Conservation (phyloP, 495 filamentous ascomycete species). For the Neurospora terricola region DNA sequence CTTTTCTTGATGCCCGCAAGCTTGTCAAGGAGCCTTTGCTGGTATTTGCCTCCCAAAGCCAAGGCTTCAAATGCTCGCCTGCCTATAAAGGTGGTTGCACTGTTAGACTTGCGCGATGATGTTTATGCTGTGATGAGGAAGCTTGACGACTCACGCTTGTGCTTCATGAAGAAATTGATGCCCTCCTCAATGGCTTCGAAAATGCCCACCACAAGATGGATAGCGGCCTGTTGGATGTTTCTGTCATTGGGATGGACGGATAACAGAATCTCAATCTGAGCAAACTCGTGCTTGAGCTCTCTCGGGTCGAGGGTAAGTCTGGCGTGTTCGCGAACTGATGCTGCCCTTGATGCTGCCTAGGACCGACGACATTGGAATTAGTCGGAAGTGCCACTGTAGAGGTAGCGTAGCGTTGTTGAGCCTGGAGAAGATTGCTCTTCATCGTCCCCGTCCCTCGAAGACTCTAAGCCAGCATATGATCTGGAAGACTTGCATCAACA, state of each 20-base stretch:
- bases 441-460: neutral
- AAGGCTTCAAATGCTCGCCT: neutral
- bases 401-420: neutral
- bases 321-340: neutral
- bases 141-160: neutral
- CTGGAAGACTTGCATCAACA: neutral
- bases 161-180: neutral
- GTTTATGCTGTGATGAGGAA: neutral
- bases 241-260: neutral
- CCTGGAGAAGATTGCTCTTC: neutral
- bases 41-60: neutral
- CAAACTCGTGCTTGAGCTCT: neutral
- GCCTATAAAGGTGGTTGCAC: neutral
- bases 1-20: neutral
- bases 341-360: neutral
- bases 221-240: neutral
- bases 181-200: neutral
- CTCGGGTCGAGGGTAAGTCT: neutral
- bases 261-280: neutral
- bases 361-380: neutral
- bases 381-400: neutral
- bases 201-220: neutral
- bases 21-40: neutral
- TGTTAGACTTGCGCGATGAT: neutral
- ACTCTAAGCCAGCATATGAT: neutral